These are phyloP conservation scores for Parachaetomium inaequale DNA, from an alignment of 495 filamentous ascomycete species.

Conservation along the genomic window DNA sequence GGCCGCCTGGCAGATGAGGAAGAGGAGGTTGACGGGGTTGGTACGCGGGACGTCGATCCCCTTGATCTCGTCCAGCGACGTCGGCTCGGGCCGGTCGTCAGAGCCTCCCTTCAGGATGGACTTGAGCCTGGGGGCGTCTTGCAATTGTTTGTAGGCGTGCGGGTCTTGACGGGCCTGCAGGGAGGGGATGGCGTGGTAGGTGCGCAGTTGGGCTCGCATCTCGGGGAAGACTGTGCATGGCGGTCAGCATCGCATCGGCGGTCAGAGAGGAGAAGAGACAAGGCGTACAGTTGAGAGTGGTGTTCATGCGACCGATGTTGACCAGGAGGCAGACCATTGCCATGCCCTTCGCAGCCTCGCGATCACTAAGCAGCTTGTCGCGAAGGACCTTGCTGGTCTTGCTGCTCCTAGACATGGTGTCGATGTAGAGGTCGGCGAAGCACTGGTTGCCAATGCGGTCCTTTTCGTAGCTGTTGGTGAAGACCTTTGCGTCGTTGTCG, in stretches of 20 bases:
- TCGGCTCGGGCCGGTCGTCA: conserved; percentile 85
- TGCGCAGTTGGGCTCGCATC: conserved; percentile 97
- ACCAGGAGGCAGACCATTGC: conserved; percentile 98
- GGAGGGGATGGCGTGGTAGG: conserved; percentile 96
- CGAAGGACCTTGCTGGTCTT: conserved; percentile 98
- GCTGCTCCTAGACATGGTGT: conserved; percentile 97
- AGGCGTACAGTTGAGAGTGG: conserved; percentile 85
- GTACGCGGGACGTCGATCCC: conserved; percentile 67
- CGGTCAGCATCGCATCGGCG: conserved; percentile 29
- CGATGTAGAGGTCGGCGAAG: conserved; percentile 95
- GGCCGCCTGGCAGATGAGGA: conserved; percentile 87
- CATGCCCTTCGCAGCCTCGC: conserved; percentile 90
- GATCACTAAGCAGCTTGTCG: conserved; percentile 92
- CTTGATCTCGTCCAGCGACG: conserved; percentile 79
- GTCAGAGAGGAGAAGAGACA: neutral
- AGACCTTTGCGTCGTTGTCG: conserved; percentile 76
- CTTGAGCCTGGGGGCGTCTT: conserved; percentile 93
- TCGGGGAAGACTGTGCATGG: conserved; percentile 81
- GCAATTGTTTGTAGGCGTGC: conserved; percentile 94
- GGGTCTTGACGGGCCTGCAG: conserved; percentile 92
- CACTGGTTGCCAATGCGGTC: conserved; percentile 68
- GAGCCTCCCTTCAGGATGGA: conserved; percentile 97
- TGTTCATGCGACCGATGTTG: conserved; percentile 98
- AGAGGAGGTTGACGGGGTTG: conserved; percentile 95
- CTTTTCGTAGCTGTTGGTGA: conserved; percentile 77